Conservation (phyloP, 139 green algal genomes). For the Micractinium sp. region DNA sequence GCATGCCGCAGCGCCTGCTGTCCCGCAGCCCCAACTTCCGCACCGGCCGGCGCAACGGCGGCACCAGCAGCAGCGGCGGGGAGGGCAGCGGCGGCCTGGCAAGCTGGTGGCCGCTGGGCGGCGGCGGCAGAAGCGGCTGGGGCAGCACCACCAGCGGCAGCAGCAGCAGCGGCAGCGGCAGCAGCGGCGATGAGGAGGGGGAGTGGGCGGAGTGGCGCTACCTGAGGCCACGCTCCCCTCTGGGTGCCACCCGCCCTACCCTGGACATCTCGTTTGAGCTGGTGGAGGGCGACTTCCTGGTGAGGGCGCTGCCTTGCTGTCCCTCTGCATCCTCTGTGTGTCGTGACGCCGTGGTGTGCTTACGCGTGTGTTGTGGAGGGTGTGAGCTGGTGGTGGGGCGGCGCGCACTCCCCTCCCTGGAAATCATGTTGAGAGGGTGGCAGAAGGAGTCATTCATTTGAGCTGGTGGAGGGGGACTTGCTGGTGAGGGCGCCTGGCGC, state of each 20-base stretch:
- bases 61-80: background rate
- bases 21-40: conserved; percentile 11
- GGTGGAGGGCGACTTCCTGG: conserved; percentile 81
- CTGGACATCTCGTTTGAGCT: conserved; percentile 80
- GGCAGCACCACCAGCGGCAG: background rate
- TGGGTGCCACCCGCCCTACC: background rate
- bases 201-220: background rate
- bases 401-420: no score
- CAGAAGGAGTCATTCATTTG: no score
- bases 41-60: background rate
- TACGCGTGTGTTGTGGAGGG: background rate
- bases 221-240: conserved; percentile 31
- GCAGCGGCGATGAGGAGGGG: background rate
- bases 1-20: conserved; percentile 14
- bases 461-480: no score
- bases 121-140: background rate
- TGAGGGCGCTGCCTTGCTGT: background rate
- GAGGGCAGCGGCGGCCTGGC: no score
- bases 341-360: background rate
- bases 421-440: no score
- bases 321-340: background rate
- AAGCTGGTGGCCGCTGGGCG: background rate
- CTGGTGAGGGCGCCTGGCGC: no score
- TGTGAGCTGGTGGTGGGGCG: no score
- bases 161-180: background rate